A percentile compares a stretch with the other conserved stretches of the same genome.
Evolutionary conservation across 192 early-diverging fungal genomes (phyloP).

Genomic region (Fimicolochytrium jonesii): DNA sequence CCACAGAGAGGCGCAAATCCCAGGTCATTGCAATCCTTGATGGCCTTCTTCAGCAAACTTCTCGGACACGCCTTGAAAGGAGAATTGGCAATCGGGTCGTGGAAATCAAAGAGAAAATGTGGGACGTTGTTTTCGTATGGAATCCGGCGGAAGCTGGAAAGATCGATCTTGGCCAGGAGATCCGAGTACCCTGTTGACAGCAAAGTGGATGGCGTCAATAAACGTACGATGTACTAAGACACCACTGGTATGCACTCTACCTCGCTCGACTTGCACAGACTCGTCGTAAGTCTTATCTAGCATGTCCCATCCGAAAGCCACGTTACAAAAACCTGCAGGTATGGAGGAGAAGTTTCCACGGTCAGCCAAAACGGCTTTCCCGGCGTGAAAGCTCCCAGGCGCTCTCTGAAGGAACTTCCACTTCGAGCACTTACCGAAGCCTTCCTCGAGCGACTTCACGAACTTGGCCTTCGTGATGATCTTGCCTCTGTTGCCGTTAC

Average conservation of each 20-base stretch:
- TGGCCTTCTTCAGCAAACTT: slow-evolving; percentile 44
- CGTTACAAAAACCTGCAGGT: slow-evolving; percentile 64
- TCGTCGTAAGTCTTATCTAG: slow-evolving; percentile 63
- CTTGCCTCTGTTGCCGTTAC: slow-evolving; percentile 67
- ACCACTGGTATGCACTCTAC: not conserved
- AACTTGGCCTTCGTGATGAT: slow-evolving; percentile 67
- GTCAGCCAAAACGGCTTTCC: not conserved
- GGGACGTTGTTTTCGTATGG: slow-evolving; percentile 74
- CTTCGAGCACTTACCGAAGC: slow-evolving; percentile 54
- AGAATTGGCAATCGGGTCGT: slow-evolving; percentile 49
- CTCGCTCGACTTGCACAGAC: slow-evolving; percentile 31
- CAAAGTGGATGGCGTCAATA: not conserved
- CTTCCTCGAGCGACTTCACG: slow-evolving; percentile 51
- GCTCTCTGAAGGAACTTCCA: too few species aligned
- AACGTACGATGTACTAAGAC: not conserved
- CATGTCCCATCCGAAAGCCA: slow-evolving; percentile 79
- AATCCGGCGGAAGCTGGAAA: slow-evolving; percentile 58
- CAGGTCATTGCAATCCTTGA: slow-evolving; percentile 37
- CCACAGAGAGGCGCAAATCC: slow-evolving; percentile 43
- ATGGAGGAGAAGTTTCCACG: not conserved
- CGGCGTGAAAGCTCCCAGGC: too few species aligned
- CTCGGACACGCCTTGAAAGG: slow-evolving; percentile 66
- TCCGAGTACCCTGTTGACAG: slow-evolving; percentile 49
- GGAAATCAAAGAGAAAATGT: slow-evolving; percentile 67
- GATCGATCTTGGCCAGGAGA: slow-evolving; percentile 62